phyloP scores from a whole-genome alignment of 208 protist genomes.

The Leishmania gerbilli region DNA sequence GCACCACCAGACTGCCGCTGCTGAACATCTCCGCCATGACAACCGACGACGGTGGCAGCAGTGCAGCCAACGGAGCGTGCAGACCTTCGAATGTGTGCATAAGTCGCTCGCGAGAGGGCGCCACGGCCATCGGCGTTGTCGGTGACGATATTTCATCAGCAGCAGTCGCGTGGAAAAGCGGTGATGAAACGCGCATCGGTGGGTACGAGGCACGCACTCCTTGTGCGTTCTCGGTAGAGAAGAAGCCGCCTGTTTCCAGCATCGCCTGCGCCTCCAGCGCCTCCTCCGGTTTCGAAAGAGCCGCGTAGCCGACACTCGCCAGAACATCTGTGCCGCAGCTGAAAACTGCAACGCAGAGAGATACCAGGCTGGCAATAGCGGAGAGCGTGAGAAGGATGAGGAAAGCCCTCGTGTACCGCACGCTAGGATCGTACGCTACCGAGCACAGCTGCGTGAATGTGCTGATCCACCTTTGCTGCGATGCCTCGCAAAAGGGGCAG shows the following conservation, averaged over 20 bases:
- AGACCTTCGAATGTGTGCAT: constrained; percentile 13
- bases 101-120: not conserved
- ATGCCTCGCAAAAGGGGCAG: not conserved
- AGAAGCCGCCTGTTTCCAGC: not conserved
- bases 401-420: not conserved
- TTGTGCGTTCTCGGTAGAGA: not conserved
- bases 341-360: constrained; percentile 4
- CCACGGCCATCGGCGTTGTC: not conserved
- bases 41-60: constrained; percentile 6
- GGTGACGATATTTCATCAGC: not conserved
- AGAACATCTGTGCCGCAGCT: constrained; percentile 7
- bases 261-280: not conserved
- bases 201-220: not conserved
- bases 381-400: not conserved
- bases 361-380: not conserved
- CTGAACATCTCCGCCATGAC: constrained; percentile 12
- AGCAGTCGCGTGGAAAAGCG: not conserved
- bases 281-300: not conserved
- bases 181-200: not conserved
- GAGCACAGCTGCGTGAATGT: not conserved
- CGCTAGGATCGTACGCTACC: not conserved
- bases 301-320: not conserved
- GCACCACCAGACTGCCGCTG: too few relatives aligned
- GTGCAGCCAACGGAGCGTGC: constrained; percentile 2
- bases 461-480: not conserved